phyloP scores from a whole-genome alignment of 306 rosid species.

The Sesbania bispinosa region DNA sequence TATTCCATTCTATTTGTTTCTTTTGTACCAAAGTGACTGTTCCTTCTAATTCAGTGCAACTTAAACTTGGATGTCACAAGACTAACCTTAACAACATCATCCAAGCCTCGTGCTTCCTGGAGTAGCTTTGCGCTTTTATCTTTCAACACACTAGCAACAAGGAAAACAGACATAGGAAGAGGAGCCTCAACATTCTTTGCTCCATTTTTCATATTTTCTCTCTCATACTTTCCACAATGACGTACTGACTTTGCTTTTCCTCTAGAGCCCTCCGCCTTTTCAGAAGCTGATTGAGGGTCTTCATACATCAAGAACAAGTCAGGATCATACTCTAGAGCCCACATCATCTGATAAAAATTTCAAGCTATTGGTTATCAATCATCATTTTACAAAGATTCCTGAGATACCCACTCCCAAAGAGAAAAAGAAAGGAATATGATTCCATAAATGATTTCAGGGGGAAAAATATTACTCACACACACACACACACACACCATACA shows the following conservation, averaged over 20 bases:
- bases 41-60: conserved; percentile 11
- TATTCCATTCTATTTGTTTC: not conserved
- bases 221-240: conserved; percentile 86
- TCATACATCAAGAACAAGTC: conserved; percentile 63
- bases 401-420: not conserved
- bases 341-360: conserved; percentile 83
- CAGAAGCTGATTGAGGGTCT: conserved; percentile 46
- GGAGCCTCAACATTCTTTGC: conserved; percentile 67
- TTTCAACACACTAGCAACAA: conserved; percentile 94
- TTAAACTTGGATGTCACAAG: not conserved
- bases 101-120: conserved; percentile 88
- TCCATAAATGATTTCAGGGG: not conserved
- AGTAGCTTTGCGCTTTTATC: conserved; percentile 81
- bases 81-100: conserved; percentile 95
- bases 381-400: conserved; percentile 18
- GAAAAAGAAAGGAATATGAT: not conserved
- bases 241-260: conserved; percentile 70
- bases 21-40: not conserved
- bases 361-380: conserved; percentile 19
- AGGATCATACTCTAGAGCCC: conserved; percentile 98
- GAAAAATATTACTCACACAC: not conserved
- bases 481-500: not conserved
- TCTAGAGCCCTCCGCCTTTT: conserved; percentile 49
- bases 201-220: conserved; percentile 66
- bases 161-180: conserved; percentile 92